These are phyloP conservation scores for Saprolegnia parasitica DNA, from an alignment of 352 stramenopile genomes.

Conservation along the genomic window DNA sequence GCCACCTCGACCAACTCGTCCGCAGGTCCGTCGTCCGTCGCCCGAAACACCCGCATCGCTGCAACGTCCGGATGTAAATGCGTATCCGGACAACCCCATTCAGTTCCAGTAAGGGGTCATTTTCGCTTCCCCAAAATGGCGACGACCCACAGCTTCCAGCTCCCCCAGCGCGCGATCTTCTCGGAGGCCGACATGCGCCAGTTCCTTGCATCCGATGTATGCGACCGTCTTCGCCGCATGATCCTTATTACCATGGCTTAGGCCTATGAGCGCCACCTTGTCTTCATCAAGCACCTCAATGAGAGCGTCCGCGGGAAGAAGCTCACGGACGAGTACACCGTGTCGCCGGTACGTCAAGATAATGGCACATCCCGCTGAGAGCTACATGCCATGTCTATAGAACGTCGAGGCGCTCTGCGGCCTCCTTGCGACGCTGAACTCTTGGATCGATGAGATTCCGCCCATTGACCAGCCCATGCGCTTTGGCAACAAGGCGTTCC, in stretches of 20 bases:
- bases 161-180: conserved; percentile 74
- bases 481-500: conserved; percentile 94
- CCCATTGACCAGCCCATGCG: conserved; percentile 91
- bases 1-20: background rate
- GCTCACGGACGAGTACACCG: conserved; percentile 56
- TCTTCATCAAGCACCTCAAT: conserved; percentile 80
- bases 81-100: background rate
- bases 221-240: conserved; percentile 20
- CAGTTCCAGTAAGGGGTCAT: no score
- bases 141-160: conserved; percentile 22
- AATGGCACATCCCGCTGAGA: background rate
- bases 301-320: conserved; percentile 61
- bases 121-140: background rate
- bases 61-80: background rate
- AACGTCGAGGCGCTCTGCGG: conserved; percentile 68
- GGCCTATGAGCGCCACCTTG: conserved; percentile 74
- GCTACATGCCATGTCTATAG: no score
- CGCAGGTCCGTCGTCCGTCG: background rate
- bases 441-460: conserved; percentile 89
- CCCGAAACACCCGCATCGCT: background rate
- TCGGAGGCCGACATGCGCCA: conserved; percentile 59
- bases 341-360: conserved; percentile 37
- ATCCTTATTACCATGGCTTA: conserved; percentile 31
- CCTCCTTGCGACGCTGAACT: conserved; percentile 58
- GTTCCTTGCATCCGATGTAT: conserved; percentile 63